A percentile compares a stretch with the other conserved stretches of the same genome.
Evolutionary conservation across 192 early-diverging fungal genomes (phyloP).

Genomic region (Chytriomyces sp.): DNA sequence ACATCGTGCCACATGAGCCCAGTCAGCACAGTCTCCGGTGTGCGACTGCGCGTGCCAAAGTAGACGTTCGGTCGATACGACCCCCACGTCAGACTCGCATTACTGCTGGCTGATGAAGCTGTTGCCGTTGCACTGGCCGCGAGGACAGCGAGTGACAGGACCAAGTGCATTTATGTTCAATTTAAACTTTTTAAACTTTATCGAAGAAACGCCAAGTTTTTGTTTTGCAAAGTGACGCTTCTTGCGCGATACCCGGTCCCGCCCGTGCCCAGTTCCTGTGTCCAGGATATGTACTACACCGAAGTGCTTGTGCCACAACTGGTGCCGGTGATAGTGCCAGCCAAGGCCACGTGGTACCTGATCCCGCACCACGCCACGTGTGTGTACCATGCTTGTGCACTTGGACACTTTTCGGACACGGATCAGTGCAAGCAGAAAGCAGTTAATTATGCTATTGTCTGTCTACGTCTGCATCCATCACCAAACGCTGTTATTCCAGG

Average conservation of each 20-base stretch:
- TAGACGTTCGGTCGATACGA: slow-evolving; percentile 92
- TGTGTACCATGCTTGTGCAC: slow-evolving; percentile 36
- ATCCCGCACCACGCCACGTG: slow-evolving; percentile 35
- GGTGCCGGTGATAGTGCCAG: not conserved
- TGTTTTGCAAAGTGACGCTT: too few species aligned
- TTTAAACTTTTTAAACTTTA: too few species aligned
- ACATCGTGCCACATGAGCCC: slow-evolving; percentile 93
- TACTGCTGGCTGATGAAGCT: slow-evolving; percentile 27
- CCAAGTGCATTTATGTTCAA: not conserved
- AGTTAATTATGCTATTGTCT: not conserved
- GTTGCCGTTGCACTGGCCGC: slow-evolving; percentile 1
- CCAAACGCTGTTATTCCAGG: not conserved
- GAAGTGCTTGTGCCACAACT: slow-evolving; percentile 30
- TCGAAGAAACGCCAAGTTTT: too few species aligned
- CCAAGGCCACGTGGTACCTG: slow-evolving; percentile 9
- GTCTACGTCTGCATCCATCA: not conserved
- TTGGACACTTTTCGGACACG: not conserved
- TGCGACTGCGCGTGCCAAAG: slow-evolving; percentile 85
- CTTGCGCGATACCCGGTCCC: not conserved
- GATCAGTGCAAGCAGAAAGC: slow-evolving; percentile 35
- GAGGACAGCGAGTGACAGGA: not conserved
- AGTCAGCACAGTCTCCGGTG: slow-evolving; percentile 77
- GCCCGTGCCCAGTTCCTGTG: not conserved
- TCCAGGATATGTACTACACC: slow-evolving; percentile 37
- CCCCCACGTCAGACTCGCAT: slow-evolving; percentile 79